Conservation (phyloP, 2,329 filamentous ascomycete species). For the Orbilia quercus region DNA sequence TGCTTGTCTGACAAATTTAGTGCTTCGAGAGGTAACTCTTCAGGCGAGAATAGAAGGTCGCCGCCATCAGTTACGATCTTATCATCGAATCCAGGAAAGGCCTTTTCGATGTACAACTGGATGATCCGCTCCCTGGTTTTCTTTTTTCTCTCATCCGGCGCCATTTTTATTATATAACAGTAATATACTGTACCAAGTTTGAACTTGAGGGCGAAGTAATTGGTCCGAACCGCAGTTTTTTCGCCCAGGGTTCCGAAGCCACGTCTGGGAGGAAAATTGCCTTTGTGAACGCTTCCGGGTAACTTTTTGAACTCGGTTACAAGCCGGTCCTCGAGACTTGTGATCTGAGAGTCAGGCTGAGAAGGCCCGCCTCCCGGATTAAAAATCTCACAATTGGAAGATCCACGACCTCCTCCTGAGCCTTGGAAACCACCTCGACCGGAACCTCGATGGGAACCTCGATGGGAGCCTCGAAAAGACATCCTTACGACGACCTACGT, state of each 20-base stretch:
- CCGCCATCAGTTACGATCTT: conserved; percentile 37
- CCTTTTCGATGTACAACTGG: conserved; percentile 30
- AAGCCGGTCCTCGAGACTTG: conserved; percentile 22
- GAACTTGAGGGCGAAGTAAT: conserved; percentile 32
- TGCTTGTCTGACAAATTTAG: conserved; percentile 1
- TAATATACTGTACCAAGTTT: conserved; percentile 16
- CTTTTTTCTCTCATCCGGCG: conserved; percentile 28
- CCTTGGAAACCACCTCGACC: background rate
- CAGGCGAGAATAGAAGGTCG: conserved; percentile 7
- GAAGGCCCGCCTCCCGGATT: conserved; percentile 11
- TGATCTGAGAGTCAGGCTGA: conserved; percentile 2
- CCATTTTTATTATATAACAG: conserved; percentile 29
- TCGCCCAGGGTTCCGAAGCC: conserved; percentile 32
- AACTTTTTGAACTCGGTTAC: conserved; percentile 1
- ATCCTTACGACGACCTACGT: too few species aligned
- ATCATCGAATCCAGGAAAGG: background rate
- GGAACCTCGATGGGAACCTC: conserved; percentile 1
- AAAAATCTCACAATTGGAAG: conserved; percentile 11
- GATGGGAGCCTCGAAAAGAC: too few species aligned
- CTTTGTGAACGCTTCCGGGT: background rate
- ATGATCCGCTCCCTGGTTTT: conserved; percentile 21
- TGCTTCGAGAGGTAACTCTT: conserved; percentile 23
- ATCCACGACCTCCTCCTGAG: background rate
- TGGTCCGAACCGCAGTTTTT: conserved; percentile 28
- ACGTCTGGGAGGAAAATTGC: conserved; percentile 31